Percentiles rank a stretch among this genome's conserved stretches.
These are phyloP conservation scores for Exutisphaerella laricina DNA, from an alignment of 2,329 filamentous ascomycete species.

Conservation along the genomic window DNA sequence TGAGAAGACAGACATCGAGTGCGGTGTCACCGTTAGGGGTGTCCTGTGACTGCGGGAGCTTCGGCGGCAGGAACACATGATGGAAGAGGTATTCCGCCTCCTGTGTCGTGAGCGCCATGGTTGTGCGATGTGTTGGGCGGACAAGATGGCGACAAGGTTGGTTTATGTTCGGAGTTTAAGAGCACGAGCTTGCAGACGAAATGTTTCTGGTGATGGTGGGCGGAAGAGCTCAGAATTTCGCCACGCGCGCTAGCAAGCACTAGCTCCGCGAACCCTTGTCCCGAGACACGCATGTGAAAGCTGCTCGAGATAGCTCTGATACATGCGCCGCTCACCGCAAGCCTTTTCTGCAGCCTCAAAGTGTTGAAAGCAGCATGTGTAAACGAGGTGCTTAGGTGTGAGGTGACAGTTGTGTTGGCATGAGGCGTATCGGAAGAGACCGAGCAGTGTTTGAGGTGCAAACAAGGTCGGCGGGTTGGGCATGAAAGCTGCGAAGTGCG, in stretches of 20 bases:
- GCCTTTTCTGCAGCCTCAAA: not conserved
- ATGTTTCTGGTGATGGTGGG: conserved; percentile 1
- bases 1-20: not conserved
- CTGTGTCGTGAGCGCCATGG: not conserved
- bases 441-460: not conserved
- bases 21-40: not conserved
- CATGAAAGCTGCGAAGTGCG: not conserved
- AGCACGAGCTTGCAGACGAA: not conserved
- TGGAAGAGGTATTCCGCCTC: conserved; percentile 1
- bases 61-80: conserved; percentile 6
- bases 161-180: not conserved
- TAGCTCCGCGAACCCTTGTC: not conserved
- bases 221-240: not conserved
- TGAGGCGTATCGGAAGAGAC: not conserved
- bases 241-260: not conserved
- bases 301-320: not conserved
- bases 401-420: not conserved
- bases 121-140: not conserved
- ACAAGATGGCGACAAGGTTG: not conserved
- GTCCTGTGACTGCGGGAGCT: conserved; percentile 1
- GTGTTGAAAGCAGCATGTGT: not conserved
- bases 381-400: not conserved
- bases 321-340: not conserved
- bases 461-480: not conserved
- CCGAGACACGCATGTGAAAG: not conserved